Conservation (phyloP, 352 stramenopile genomes). For the Pythium vanterpoolii region DNA sequence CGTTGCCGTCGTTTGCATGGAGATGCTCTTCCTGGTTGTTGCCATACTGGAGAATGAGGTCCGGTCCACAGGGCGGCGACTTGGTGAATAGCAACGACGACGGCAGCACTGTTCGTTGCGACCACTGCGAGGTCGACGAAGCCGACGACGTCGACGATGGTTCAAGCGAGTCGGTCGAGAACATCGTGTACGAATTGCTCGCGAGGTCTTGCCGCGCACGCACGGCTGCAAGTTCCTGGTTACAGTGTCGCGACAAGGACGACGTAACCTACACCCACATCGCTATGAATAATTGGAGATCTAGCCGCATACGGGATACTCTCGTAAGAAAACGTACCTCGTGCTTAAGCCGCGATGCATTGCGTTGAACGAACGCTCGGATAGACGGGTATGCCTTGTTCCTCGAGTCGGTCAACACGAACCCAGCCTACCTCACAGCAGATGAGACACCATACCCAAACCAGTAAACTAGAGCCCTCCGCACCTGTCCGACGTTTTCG, state of each 20-base stretch:
- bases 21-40: conserved; percentile 23
- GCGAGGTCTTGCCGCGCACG: conserved; percentile 35
- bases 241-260: conserved; percentile 45
- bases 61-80: conserved; percentile 16
- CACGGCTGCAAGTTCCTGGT: conserved; percentile 28
- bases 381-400: conserved; percentile 59
- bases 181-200: conserved; percentile 60
- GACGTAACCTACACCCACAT: conserved; percentile 42
- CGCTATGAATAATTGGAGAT: too few relatives aligned
- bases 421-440: conserved; percentile 38
- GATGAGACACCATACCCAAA: background rate
- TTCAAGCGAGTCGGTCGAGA: conserved; percentile 60
- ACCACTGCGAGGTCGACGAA: conserved; percentile 7
- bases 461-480: background rate
- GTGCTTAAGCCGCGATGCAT: conserved; percentile 49
- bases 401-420: conserved; percentile 47
- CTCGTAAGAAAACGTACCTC: conserved; percentile 32
- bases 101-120: background rate
- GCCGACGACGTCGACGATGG: conserved; percentile 17
- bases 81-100: conserved; percentile 43
- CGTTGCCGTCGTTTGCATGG: background rate
- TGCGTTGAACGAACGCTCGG: conserved; percentile 58
- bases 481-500: conserved; percentile 41
- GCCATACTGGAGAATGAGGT: background rate
- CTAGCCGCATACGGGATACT: too few relatives aligned